phyloP scores from a whole-genome alignment of 192 early-diverging fungal genomes.

The Gigaspora rosea region DNA sequence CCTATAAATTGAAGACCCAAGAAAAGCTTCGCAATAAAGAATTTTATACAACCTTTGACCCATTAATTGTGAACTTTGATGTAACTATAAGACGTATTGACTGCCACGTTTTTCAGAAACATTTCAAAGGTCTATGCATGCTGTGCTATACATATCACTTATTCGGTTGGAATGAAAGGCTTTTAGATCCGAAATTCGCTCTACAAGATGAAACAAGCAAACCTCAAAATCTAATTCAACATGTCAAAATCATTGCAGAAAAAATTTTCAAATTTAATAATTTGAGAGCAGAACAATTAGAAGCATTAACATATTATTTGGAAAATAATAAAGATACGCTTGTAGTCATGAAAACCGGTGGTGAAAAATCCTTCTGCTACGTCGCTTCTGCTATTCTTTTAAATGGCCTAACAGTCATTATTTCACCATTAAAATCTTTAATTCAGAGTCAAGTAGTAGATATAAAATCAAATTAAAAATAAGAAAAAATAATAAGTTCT shows the following conservation, averaged over 20 bases:
- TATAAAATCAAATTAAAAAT: not conserved
- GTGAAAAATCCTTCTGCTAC: not conserved
- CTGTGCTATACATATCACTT: not conserved
- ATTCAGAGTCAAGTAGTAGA: not conserved
- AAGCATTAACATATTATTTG: not conserved
- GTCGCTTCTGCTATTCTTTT: not conserved
- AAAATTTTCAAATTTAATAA: not conserved
- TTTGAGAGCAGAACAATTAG: not conserved
- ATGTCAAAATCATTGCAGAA: not conserved
- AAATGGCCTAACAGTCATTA: not conserved
- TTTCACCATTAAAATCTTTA: not conserved
- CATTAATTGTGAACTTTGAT: slow-evolving; percentile 2
- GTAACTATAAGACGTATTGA: not conserved
- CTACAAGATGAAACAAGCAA: too few relatives aligned
- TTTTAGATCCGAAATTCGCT: not conserved
- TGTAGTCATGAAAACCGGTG: not conserved
- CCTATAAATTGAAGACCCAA: not conserved
- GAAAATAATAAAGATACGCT: not conserved
- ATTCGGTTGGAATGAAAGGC: not conserved
- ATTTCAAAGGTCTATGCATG: not conserved
- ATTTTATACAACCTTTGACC: not conserved
- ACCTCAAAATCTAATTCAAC: not conserved
- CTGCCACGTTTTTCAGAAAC: not conserved
- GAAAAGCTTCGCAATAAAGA: not conserved
- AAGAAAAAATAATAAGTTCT: not conserved